These are phyloP conservation scores for Exserohilum rostratum DNA, from an alignment of 2,329 filamentous ascomycete species.

Conservation along the genomic window DNA sequence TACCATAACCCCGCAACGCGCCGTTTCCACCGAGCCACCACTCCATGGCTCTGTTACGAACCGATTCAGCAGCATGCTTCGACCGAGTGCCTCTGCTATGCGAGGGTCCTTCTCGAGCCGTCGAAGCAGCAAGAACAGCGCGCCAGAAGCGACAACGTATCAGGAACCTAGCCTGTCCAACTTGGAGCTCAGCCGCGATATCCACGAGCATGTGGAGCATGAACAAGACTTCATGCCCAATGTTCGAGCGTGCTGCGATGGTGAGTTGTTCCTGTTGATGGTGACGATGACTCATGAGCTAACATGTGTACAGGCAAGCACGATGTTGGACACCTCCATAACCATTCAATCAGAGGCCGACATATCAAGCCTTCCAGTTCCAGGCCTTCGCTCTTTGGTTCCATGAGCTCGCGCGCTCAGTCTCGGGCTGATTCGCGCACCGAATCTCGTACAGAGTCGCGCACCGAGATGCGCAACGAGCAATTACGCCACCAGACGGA, in stretches of 20 bases:
- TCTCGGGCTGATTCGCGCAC: constrained; percentile 34
- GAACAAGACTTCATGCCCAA: constrained; percentile 87
- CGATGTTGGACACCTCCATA: constrained; percentile 56
- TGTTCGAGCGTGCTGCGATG: constrained; percentile 95
- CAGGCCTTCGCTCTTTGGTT: constrained; percentile 39
- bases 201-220: constrained; percentile 77
- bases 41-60: constrained; percentile 54
- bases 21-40: constrained; percentile 41
- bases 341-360: constrained; percentile 40
- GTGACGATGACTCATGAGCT: constrained; percentile 14
- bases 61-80: constrained; percentile 54
- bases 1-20: constrained; percentile 36
- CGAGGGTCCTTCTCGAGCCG: constrained; percentile 58
- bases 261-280: constrained; percentile 60
- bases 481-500: constrained; percentile 32
- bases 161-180: constrained; percentile 70
- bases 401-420: constrained; percentile 43
- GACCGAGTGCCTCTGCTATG: constrained; percentile 47
- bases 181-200: constrained; percentile 76
- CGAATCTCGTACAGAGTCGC: constrained; percentile 23
- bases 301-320: constrained; percentile 51
- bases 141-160: constrained; percentile 44
- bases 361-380: constrained; percentile 33
- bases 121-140: constrained; percentile 49
- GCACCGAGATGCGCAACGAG: constrained; percentile 34